Conservation (phyloP, 176 grass and related monocot species). For the Hsuehochloa calcarea region DNA sequence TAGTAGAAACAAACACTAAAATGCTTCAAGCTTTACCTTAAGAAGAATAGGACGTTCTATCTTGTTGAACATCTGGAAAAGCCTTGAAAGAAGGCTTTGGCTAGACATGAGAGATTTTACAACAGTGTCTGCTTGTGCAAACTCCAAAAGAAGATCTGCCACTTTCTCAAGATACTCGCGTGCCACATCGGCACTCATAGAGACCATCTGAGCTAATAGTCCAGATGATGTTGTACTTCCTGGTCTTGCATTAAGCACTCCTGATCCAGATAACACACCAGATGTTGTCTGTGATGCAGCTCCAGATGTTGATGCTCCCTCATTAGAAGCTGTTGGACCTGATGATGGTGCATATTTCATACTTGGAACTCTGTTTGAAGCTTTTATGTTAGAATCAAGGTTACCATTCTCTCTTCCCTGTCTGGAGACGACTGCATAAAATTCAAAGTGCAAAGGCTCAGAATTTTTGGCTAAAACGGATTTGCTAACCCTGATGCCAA, state of each 20-base stretch:
- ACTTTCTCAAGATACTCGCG: conserved; percentile 94
- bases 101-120: conserved; percentile 89
- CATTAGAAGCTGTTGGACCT: conserved; percentile 56
- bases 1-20: conserved; percentile 14
- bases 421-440: conserved; percentile 77
- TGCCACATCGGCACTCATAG: conserved; percentile 91
- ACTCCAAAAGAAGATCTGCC: conserved; percentile 95
- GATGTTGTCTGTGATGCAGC: conserved; percentile 90
- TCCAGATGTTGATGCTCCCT: conserved; percentile 87
- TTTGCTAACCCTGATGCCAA: not conserved
- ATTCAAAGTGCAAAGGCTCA: conserved; percentile 12
- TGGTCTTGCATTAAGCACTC: conserved; percentile 95
- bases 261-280: conserved; percentile 97
- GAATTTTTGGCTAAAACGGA: not conserved
- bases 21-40: conserved; percentile 58
- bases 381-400: conserved; percentile 62
- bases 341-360: conserved; percentile 47
- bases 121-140: conserved; percentile 82
- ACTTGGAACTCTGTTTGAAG: conserved; percentile 54
- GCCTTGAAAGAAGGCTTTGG: conserved; percentile 73
- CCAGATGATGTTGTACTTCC: conserved; percentile 97
- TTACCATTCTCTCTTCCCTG: conserved; percentile 86
- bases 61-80: conserved; percentile 99
- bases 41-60: conserved; percentile 94
- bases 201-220: conserved; percentile 86